Base-by-base conservation (phyloP, 345 rosid genomes). In the Eucalyptus regnans region DNA sequence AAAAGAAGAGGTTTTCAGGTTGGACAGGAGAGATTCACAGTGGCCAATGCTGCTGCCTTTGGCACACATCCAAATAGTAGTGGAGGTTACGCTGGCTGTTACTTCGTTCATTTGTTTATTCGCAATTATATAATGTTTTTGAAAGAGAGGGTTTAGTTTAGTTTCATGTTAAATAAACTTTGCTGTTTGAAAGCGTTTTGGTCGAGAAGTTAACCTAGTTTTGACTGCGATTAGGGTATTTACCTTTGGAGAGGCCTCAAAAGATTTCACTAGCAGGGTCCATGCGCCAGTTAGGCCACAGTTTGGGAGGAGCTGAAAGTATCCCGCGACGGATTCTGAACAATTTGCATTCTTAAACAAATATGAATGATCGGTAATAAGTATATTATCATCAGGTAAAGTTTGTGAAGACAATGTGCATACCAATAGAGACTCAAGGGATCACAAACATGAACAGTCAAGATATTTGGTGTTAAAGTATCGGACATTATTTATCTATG, bases 61-160 rank as follows among this genome's bases (percentile, higher is more conserved):
- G 66, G 92, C 90, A 85, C 93, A 54, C 87, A 87, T 89, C 89
- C 54, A 48, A 80, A 44, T 88, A 41, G 79, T 56, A 48, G 88
- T 88, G 90, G 90, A 83, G 60, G 52, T 88, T 48, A 62, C 49
- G 88, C 81, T 41, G 91, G 81, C 89, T 88, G 81, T 46, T 87
- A 7, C 85, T 41, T 50, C 16, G 44, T 50, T 20, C 58, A 66
- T 17, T 86, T 29, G 66, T 43, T 87, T 17, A 41, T 29, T 31
- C 54, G n/a, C 3, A 25, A 49, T 44, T 80, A 44, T 27, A 6
- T 17, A 56, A 27, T 43, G 52, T 60, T 66, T 25, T 33, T 41
- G 48, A 76, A 37, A 76, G 83, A 18, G 83, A 37, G 48, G 48
- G 84, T 41, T 76, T 76, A 6, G 48, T 6, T 76, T 41, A 41